Evolutionary conservation across 2,329 filamentous ascomycete species (phyloP).

Genomic region (Blumeriella jaapii): DNA sequence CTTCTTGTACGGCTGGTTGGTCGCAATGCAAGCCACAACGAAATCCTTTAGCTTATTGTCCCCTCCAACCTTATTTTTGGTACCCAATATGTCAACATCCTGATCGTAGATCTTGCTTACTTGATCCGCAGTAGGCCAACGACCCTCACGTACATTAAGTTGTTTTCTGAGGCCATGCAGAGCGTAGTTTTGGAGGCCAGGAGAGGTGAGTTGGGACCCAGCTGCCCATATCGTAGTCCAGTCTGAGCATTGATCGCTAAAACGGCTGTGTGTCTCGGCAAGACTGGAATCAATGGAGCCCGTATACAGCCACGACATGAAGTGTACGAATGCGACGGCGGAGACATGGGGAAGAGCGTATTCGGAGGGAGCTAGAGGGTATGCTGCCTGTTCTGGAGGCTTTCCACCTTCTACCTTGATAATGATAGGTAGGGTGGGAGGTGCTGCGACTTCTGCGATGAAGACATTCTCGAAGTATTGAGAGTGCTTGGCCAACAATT

Average conservation of each 20-base stretch:
- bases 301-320: constrained; percentile 7
- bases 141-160: neutral
- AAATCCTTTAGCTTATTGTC: constrained; percentile 1
- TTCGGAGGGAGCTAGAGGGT: too few species aligned
- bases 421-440: too few species aligned
- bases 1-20: neutral
- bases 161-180: neutral
- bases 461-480: constrained; percentile 2
- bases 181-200: constrained; percentile 3
- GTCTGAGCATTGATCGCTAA: neutral
- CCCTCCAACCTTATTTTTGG: neutral
- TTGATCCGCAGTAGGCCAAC: neutral
- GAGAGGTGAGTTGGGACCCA: neutral
- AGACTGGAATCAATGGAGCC: neutral
- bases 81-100: too few species aligned
- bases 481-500: constrained; percentile 4
- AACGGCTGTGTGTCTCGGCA: neutral
- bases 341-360: too few species aligned
- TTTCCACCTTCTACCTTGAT: too few species aligned
- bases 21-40: constrained; percentile 2
- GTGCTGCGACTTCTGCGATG: neutral
- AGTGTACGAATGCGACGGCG: constrained; percentile 7
- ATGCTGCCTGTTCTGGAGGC: too few species aligned
- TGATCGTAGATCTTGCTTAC: neutral
- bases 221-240: neutral